A percentile compares a stretch with the other conserved stretches of the same genome.
These are phyloP conservation scores for Ogataea minuta DNA, from an alignment of 805 yeast species.

Conservation along the genomic window DNA sequence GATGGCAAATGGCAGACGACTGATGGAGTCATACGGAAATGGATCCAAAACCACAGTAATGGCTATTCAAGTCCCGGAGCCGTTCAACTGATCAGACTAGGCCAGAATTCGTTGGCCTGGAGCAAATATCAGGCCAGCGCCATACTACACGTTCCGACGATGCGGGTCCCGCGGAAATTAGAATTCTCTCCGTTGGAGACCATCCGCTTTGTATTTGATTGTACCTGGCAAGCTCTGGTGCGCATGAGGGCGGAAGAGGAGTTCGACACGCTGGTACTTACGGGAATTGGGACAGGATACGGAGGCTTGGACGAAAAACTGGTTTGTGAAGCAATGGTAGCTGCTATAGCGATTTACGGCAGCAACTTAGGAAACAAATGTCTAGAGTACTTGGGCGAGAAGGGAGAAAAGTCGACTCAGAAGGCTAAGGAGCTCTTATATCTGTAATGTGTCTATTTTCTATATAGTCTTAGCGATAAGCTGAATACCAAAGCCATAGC, in stretches of 20 bases:
- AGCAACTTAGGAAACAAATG: constrained; percentile 5
- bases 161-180: constrained; percentile 36
- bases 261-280: constrained; percentile 31
- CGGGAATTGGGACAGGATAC: constrained; percentile 42
- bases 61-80: constrained; percentile 36
- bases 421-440: too few relatives aligned
- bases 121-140: constrained; percentile 27
- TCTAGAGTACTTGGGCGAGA: too few relatives aligned
- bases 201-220: constrained; percentile 34
- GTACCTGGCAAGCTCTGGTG: constrained; percentile 36
- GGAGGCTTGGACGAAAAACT: constrained; percentile 34
- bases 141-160: constrained; percentile 39
- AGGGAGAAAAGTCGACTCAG: too few relatives aligned
- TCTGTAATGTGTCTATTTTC: neutral
- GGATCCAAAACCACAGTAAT: constrained; percentile 15
- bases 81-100: constrained; percentile 33
- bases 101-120: constrained; percentile 31
- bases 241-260: constrained; percentile 20
- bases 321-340: constrained; percentile 37
- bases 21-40: constrained; percentile 24
- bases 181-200: constrained; percentile 7
- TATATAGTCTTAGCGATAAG: constrained; percentile 24
- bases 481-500: constrained; percentile 24
- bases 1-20: constrained; percentile 19
- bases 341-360: constrained; percentile 33